phyloP scores from a whole-genome alignment of 177 flowering plant genomes.

The Tripterygium wilfordii region DNA sequence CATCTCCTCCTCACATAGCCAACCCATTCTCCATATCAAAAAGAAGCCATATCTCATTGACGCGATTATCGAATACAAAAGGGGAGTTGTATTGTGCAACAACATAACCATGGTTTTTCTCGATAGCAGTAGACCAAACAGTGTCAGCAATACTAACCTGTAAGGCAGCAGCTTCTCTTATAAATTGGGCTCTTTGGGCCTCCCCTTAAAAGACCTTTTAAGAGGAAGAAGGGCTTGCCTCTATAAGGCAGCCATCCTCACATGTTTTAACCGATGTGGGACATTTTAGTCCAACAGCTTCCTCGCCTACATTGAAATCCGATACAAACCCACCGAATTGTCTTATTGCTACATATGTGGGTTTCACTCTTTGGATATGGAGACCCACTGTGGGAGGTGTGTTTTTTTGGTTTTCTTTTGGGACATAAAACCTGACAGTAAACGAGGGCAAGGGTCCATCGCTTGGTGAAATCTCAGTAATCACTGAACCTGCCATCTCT shows the following conservation, averaged over 20 bases:
- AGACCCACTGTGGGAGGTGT: conserved; percentile 76
- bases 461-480: conserved; percentile 66
- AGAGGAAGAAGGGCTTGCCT: too few species aligned
- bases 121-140: conserved; percentile 47
- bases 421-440: conserved; percentile 74
- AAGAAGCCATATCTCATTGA: conserved; percentile 85
- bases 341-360: conserved; percentile 58
- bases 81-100: conserved; percentile 95
- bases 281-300: too few species aligned
- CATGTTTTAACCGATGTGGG: too few species aligned
- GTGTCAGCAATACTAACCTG: conserved; percentile 52
- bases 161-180: conserved; percentile 68
- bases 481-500: conserved; percentile 92
- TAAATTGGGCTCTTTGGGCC: too few species aligned
- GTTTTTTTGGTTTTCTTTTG: conserved; percentile 59
- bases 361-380: conserved; percentile 57
- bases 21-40: conserved; percentile 39
- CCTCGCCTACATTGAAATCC: conserved; percentile 49
- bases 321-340: conserved; percentile 73
- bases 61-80: conserved; percentile 62
- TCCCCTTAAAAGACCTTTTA: too few species aligned
- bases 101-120: conserved; percentile 40
- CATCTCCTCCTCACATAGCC: background rate
- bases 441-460: conserved; percentile 87
- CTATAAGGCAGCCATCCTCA: too few species aligned